These are phyloP conservation scores for Pestalotiopsis fici DNA, from an alignment of 2,329 filamentous ascomycete genomes.

Conservation along the genomic window DNA sequence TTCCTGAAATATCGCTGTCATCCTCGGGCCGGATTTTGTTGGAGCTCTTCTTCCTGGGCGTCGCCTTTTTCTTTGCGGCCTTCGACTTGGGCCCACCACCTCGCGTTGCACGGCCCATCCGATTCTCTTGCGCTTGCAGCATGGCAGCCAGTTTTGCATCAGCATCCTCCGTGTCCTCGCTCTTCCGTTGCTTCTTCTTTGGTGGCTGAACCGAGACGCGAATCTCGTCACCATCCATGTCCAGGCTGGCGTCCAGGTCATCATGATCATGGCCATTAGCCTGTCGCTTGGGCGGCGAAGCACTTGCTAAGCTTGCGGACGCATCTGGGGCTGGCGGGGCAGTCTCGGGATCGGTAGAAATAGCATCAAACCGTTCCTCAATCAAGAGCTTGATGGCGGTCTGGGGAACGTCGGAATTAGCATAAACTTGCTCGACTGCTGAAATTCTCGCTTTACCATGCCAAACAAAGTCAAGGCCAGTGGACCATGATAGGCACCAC, in stretches of 20 bases:
- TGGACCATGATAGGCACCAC: neutral
- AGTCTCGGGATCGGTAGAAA: conserved; percentile 38
- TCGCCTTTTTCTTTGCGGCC: conserved; percentile 58
- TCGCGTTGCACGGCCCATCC: conserved; percentile 70
- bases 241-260: conserved; percentile 29
- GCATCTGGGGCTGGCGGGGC: conserved; percentile 17
- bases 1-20: conserved; percentile 74
- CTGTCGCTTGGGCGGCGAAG: conserved; percentile 21
- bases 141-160: conserved; percentile 86
- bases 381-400: conserved; percentile 72
- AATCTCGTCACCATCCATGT: conserved; percentile 40
- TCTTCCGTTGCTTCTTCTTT: conserved; percentile 68
- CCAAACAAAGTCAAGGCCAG: neutral
- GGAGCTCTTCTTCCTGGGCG: conserved; percentile 70
- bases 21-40: conserved; percentile 78
- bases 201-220: conserved; percentile 50
- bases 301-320: conserved; percentile 15
- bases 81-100: conserved; percentile 63
- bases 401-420: conserved; percentile 39
- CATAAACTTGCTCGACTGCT: neutral
- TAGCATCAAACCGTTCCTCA: conserved; percentile 72
- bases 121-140: conserved; percentile 91
- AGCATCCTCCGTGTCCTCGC: conserved; percentile 65
- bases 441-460: neutral
- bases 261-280: conserved; percentile 29